phyloP scores from a whole-genome alignment of 768 basidiomycete species.

The Termitomyces sp. region DNA sequence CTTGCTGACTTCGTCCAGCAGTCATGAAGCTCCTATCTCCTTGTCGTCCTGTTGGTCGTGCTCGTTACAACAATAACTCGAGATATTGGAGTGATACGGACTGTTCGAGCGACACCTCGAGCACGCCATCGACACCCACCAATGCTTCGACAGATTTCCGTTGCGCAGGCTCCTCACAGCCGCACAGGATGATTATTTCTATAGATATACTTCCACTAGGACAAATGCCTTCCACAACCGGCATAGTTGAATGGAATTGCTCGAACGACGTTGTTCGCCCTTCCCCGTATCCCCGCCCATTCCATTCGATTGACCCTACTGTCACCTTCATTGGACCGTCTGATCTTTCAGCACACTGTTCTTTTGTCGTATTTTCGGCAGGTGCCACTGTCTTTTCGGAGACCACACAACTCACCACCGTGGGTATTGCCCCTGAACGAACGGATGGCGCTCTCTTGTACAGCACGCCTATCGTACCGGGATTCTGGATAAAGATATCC shows the following conservation, averaged over 20 bases:
- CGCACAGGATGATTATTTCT: constrained; percentile 32
- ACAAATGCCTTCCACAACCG: constrained; percentile 1
- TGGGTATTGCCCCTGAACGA: constrained; percentile 20
- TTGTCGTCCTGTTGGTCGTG: constrained; percentile 17
- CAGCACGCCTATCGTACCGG: constrained; percentile 54
- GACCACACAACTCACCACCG: constrained; percentile 27
- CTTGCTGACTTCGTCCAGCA: constrained; percentile 16
- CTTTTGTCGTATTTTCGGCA: constrained; percentile 48
- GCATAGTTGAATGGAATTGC: constrained; percentile 5
- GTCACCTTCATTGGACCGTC: constrained; percentile 54
- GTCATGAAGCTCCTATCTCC: constrained; percentile 44
- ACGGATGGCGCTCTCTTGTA: constrained; percentile 40
- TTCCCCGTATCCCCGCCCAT: constrained; percentile 44
- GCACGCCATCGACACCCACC: constrained; percentile 32
- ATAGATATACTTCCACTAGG: constrained; percentile 40
- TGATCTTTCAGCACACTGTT: constrained; percentile 43
- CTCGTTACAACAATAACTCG: constrained; percentile 12
- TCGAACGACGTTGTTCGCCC: constrained; percentile 23
- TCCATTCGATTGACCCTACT: constrained; percentile 59
- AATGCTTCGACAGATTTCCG: constrained; percentile 28
- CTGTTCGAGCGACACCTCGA: constrained; percentile 34
- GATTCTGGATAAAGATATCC: constrained; percentile 58
- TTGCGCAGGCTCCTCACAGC: constrained; percentile 11
- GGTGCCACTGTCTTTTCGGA: constrained; percentile 49
- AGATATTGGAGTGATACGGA: constrained; percentile 27